Base-by-base conservation (phyloP, 1,284 basidiomycete genomes). In the Melampsora americana region DNA sequence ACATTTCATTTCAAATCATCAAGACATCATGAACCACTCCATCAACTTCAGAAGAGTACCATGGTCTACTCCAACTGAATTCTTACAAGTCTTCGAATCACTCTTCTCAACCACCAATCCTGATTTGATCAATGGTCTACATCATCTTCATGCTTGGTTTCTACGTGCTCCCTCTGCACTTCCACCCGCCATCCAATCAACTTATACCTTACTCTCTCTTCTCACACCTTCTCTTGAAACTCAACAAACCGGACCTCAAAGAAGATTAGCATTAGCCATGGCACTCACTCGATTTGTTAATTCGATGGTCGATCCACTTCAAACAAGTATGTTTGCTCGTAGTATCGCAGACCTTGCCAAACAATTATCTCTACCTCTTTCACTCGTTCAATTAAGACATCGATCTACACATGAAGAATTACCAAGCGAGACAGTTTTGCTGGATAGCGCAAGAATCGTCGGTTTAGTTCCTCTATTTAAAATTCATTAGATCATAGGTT, bases 371-470 rank as follows among this genome's bases (percentile, higher is more conserved):
- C 85, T 99, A 1, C 96, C 96, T 0, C 84, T 87, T 0, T 93
- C 91, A 88, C 86, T 99, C 23, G 94, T 99, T n/a, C 92, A 97
- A 79, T 85, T 99, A 5, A 87, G 95, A 48, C 95, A 99, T 84
- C 90, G 92, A 35, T 92, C 92, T 11, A 99, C 95, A 1, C 95
- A 99, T 81, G 95, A 99, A 81, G 93, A 96, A 79, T 84, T 99
- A 20, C 96, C 95, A 0, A 91, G 91, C 78, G 85, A 98, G 1
- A 87, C 89, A 66, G 84, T 95, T 7, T 86, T 97, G 12, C 87
- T 90, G 71, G 87, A 92, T 71, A 93, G 90, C 0, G 87, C 90
- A 23, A 85, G 86, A 0, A 69, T 79, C 26, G 82, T 80, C 14
- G 65, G 77, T 78, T 20, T 7, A 48, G 5, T 20, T 39, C 9